Evolutionary conservation across 2,329 filamentous ascomycete genomes (phyloP).

Genomic region (Alternaria gaisen): DNA sequence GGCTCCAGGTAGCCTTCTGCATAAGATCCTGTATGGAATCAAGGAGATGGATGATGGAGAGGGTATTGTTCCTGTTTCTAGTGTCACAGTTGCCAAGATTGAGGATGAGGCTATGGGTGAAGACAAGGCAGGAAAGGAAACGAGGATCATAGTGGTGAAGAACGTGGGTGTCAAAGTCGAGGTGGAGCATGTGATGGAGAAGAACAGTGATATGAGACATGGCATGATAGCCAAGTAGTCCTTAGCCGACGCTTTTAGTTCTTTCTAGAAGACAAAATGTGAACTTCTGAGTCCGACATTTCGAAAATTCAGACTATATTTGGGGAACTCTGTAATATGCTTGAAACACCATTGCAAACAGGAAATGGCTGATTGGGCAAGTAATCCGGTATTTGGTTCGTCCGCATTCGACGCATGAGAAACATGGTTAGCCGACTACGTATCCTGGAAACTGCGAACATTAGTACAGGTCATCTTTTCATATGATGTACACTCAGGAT

Average conservation of each 20-base stretch:
- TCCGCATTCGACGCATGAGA: not conserved
- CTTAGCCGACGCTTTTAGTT: not conserved
- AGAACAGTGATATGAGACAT: not conserved
- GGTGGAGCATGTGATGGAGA: not conserved
- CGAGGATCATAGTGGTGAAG: not conserved
- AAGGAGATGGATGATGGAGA: not conserved
- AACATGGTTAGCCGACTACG: not conserved
- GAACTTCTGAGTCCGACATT: too few species aligned
- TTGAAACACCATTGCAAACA: not conserved
- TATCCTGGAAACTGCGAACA: not conserved
- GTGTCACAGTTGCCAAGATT: not conserved
- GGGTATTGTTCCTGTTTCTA: not conserved
- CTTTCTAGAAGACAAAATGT: too few species aligned
- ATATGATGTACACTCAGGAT: not conserved
- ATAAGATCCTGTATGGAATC: conserved; percentile 6
- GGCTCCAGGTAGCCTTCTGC: not conserved
- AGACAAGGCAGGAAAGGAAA: not conserved
- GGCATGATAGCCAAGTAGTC: not conserved
- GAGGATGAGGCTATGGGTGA: not conserved
- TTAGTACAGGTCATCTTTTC: not conserved
- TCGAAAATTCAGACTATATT: not conserved
- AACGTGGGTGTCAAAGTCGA: not conserved
- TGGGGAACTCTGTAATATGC: not conserved
- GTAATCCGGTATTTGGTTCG: not conserved
- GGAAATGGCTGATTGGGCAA: not conserved